phyloP scores from a whole-genome alignment of 768 basidiomycete genomes.

The Xanthoconium purpureum region DNA sequence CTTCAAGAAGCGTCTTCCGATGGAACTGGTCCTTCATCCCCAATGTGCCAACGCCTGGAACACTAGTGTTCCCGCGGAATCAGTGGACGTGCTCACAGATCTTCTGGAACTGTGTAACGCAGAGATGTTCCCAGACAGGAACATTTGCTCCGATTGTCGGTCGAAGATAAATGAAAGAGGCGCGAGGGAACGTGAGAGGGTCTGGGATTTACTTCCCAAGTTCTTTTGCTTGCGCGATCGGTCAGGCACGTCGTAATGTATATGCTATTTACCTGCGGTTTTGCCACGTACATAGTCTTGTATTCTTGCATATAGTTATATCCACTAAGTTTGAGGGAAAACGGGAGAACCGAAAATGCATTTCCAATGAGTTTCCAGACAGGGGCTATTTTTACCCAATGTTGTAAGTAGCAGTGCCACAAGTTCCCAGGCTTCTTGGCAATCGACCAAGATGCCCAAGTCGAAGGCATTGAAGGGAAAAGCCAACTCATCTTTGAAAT shows the following conservation, averaged over 20 bases:
- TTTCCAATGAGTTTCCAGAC: too few relatives aligned
- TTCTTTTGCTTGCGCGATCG: neutral
- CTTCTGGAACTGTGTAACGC: constrained; percentile 1
- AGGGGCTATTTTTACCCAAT: too few relatives aligned
- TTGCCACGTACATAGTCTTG: too few relatives aligned
- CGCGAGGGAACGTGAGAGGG: neutral
- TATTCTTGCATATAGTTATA: too few relatives aligned
- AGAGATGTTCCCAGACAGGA: neutral
- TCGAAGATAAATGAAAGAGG: neutral
- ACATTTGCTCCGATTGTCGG: neutral
- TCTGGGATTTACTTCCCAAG: constrained; percentile 1
- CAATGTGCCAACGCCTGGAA: neutral
- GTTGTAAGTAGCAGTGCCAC: too few relatives aligned
- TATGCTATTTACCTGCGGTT: too few relatives aligned
- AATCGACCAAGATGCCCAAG: constrained; percentile 8
- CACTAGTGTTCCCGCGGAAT: neutral
- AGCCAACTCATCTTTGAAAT: neutral
- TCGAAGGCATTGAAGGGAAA: neutral
- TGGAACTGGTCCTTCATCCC: constrained; percentile 1
- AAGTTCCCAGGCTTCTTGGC: too few relatives aligned
- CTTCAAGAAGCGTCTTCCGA: neutral
- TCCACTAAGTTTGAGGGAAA: too few relatives aligned
- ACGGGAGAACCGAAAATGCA: too few relatives aligned
- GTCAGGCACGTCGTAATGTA: neutral
- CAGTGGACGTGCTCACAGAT: neutral